Conservation (phyloP, 2,329 filamentous ascomycete species). For the Penicillium fuscoglaucum region DNA sequence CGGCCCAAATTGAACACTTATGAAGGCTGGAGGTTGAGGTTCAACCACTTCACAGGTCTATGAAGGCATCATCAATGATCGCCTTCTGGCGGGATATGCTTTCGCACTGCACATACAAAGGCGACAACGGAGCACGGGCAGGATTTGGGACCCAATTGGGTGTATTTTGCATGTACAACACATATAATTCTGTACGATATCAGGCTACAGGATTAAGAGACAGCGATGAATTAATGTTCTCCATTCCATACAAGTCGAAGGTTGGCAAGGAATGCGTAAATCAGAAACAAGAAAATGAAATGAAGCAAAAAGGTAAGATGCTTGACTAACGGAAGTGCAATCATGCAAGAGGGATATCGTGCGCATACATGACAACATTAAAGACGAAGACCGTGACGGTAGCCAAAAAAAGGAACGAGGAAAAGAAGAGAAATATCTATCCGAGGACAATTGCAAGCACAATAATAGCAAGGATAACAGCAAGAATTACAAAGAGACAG, state of each 20-base stretch:
- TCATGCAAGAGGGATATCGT: slow-evolving; percentile 38
- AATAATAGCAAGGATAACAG: slow-evolving; percentile 85
- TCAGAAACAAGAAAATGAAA: slow-evolving; percentile 12
- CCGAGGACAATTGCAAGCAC: slow-evolving; percentile 81
- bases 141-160: slow-evolving; percentile 21
- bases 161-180: slow-evolving; percentile 40
- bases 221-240: slow-evolving; percentile 26
- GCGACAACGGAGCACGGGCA: slow-evolving; percentile 30
- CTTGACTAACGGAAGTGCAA: slow-evolving; percentile 10
- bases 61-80: slow-evolving; percentile 23
- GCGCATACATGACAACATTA: slow-evolving; percentile 22
- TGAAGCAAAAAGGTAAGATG: slow-evolving; percentile 12
- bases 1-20: slow-evolving; percentile 64
- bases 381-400: slow-evolving; percentile 11
- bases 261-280: not conserved
- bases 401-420: slow-evolving; percentile 9
- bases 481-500: slow-evolving; percentile 83
- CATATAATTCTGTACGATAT: slow-evolving; percentile 37
- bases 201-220: slow-evolving; percentile 20
- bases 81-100: not conserved
- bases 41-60: slow-evolving; percentile 49
- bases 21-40: slow-evolving; percentile 61
- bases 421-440: slow-evolving; percentile 39
- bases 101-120: slow-evolving; percentile 24
- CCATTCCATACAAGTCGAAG: slow-evolving; percentile 24